phyloP scores from a whole-genome alignment of 495 filamentous ascomycete genomes.

The Collariella sp. region DNA sequence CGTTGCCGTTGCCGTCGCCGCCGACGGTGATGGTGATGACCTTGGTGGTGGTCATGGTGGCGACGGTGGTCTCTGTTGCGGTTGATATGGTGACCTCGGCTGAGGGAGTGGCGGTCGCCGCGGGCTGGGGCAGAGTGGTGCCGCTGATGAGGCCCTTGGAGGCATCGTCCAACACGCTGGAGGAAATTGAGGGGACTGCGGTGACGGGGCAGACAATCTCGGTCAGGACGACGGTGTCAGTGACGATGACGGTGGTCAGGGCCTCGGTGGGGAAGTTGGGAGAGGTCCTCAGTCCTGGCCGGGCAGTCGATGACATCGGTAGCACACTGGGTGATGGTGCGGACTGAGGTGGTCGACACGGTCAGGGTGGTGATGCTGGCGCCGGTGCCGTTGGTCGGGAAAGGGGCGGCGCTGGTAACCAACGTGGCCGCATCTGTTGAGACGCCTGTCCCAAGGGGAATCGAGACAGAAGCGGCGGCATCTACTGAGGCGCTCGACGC shows the following conservation, averaged over 20 bases:
- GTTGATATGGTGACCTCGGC: conserved; percentile 11
- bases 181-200: conserved; percentile 33
- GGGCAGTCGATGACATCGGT: conserved; percentile 58
- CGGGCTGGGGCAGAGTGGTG: conserved; percentile 14
- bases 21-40: conserved; percentile 35
- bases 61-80: conserved; percentile 19
- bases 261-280: conserved; percentile 23
- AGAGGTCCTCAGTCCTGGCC: conserved; percentile 31
- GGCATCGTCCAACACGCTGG: conserved; percentile 29
- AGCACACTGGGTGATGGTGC: conserved; percentile 56
- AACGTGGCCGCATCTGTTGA: conserved; percentile 5
- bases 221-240: conserved; percentile 38
- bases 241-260: conserved; percentile 32
- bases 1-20: conserved; percentile 21
- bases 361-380: conserved; percentile 37
- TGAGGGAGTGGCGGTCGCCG: conserved; percentile 19
- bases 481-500: background rate
- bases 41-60: conserved; percentile 18
- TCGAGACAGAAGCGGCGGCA: background rate
- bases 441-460: conserved; percentile 11
- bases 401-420: conserved; percentile 15
- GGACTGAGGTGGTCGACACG: conserved; percentile 47
- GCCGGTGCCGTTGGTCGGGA: conserved; percentile 15
- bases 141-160: conserved; percentile 30
- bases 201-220: conserved; percentile 40